A percentile compares a stretch with the other conserved stretches of the same genome.
These are phyloP conservation scores for Leccinum holopus DNA, from an alignment of 1,284 basidiomycete genomes.

Conservation along the genomic window DNA sequence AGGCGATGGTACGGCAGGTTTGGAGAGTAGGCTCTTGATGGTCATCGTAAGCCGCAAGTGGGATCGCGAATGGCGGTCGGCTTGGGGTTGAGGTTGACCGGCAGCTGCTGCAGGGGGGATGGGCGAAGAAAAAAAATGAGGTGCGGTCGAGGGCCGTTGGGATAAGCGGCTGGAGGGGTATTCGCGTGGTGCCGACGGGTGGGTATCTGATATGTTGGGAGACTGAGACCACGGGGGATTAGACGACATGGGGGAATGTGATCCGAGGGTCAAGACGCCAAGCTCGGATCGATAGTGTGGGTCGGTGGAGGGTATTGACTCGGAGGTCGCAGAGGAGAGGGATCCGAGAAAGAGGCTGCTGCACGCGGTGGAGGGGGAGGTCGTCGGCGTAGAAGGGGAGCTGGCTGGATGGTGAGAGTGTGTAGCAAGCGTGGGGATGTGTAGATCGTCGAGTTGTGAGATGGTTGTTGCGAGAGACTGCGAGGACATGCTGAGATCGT, in stretches of 20 bases:
- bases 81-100: background rate
- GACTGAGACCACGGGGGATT: constrained; percentile 18
- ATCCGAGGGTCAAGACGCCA: constrained; percentile 9
- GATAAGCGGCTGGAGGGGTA: background rate
- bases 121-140: background rate
- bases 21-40: constrained; percentile 30
- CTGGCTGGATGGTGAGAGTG: constrained; percentile 16
- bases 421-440: constrained; percentile 1
- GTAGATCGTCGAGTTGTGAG: constrained; percentile 16
- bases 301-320: constrained; percentile 18
- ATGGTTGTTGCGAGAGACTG: constrained; percentile 18
- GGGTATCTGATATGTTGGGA: constrained; percentile 20
- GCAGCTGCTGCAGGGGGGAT: background rate
- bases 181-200: constrained; percentile 1
- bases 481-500: constrained; percentile 19
- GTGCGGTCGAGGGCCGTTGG: constrained; percentile 17
- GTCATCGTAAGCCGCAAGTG: constrained; percentile 26
- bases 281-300: constrained; percentile 21
- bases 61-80: constrained; percentile 17
- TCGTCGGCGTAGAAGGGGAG: constrained; percentile 29
- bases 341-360: constrained; percentile 23
- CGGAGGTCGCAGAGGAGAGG: constrained; percentile 30
- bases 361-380: constrained; percentile 27
- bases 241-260: constrained; percentile 20
- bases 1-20: constrained; percentile 19